Base-by-base conservation (phyloP, 306 rosid species). In the Pueraria montana region DNA sequence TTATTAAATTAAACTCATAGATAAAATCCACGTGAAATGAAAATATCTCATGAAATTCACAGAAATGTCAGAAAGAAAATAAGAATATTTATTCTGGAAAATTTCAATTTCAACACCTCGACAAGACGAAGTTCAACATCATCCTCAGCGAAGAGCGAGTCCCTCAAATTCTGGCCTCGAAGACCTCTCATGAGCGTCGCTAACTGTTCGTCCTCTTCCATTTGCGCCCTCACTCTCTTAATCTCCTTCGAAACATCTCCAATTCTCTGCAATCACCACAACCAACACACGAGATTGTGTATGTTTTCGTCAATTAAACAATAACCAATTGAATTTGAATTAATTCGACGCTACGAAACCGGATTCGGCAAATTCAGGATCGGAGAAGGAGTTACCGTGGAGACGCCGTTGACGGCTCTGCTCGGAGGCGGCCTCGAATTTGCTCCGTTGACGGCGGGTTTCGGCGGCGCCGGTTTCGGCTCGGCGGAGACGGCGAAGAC, bases 231-330 rank as follows among this genome's bases (percentile, higher is more conserved):
- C 53, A 96, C 98, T 80, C 98, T 83, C 89, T 93, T 96, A 58
- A 96, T 96, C 78, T 96, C 99, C 85, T 91, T 86, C 4, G 99
- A 96, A 87, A 96, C 98, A 76, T 92, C 96, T 50, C 99, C 99
- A 65, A 96, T 92, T 85, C 79, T 91, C 99, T 92, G 92, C 56
- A 79, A 75, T 55, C 70, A 8, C 0, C 20, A 30, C 69, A 62
- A 62, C 5, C 40, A 63, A 42, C 0, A 52, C 64, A 6, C 53
- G 26, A 75, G 4, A 5, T n/a, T 55, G 14, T 27, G 46, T 0
- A 42, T 30, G 70, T 3, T 71, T 64, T 56, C 11, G 53, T 26
- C 56, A 16, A 27, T 3, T 72, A 49, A 63, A 20, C 71, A 26
- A 61, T 4, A 81, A 30, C 12, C 30, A 3, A 24, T 49, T 5